Percentiles rank a stretch among this genome's conserved stretches.
These are phyloP conservation scores for Hordeum marinum DNA, from an alignment of 176 grass and related monocot genomes.

Conservation along the genomic window DNA sequence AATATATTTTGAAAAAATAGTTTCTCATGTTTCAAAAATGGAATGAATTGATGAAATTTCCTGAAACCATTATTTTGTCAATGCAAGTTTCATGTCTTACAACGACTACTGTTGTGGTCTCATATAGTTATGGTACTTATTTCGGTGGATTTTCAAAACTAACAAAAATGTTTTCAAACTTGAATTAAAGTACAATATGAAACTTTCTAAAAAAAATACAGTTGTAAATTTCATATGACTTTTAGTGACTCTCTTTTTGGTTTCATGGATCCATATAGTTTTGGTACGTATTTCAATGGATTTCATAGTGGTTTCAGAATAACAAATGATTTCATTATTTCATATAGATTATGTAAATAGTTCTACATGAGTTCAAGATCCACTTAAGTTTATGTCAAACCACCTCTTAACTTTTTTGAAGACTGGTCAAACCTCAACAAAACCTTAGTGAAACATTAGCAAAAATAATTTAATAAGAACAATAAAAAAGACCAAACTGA, in stretches of 20 bases:
- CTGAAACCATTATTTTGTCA: not conserved
- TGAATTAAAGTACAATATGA: not conserved
- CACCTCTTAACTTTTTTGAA: too few species aligned
- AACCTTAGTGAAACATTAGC: not conserved
- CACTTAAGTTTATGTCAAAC: not conserved
- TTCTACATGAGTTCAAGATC: not conserved
- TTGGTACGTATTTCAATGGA: too few species aligned
- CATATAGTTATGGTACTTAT: not conserved
- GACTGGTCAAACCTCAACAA: not conserved
- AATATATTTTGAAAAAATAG: not conserved
- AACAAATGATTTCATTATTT: too few species aligned
- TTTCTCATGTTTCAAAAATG: not conserved
- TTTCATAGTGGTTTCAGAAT: too few species aligned
- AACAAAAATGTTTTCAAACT: not conserved
- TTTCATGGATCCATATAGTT: too few species aligned
- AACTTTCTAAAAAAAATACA: not conserved
- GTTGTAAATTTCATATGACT: not conserved
- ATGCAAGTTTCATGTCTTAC: not conserved
- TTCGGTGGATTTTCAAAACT: not conserved
- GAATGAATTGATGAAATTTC: not conserved
- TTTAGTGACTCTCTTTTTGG: not conserved
- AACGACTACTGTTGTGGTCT: not conserved
- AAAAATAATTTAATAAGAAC: not conserved
- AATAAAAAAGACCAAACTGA: not conserved
- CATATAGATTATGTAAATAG: not conserved